These are phyloP conservation scores for Leptographium radiaticola DNA, from an alignment of 2,329 filamentous ascomycete species.

Conservation along the genomic window DNA sequence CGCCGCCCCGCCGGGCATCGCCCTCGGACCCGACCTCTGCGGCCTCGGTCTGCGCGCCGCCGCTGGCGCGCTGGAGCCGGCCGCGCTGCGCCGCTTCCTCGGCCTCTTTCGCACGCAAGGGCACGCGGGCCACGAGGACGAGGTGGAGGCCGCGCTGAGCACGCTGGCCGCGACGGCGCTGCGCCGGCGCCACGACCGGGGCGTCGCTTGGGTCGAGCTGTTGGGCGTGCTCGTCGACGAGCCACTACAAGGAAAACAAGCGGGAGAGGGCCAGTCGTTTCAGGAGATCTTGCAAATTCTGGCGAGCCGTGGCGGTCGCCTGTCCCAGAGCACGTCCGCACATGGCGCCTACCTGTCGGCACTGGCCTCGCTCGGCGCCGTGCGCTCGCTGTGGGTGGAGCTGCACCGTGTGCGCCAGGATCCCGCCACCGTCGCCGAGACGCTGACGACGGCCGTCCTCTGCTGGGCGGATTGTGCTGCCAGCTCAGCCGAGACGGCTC, in stretches of 20 bases:
- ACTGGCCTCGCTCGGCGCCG: conserved; percentile 12
- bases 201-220: no score
- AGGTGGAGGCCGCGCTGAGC: no score
- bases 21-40: conserved; percentile 7
- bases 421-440: not conserved
- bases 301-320: conserved; percentile 7
- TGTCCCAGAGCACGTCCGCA: not conserved
- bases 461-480: conserved; percentile 3
- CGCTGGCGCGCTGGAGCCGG: conserved; percentile 4
- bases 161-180: no score
- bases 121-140: not conserved
- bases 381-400: conserved; percentile 9
- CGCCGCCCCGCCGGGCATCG: conserved; percentile 1
- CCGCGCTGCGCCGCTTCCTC: conserved; percentile 11
- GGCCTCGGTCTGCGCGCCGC: conserved; percentile 10
- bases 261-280: no score
- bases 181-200: no score
- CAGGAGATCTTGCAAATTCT: no score
- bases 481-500: not conserved
- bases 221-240: no score
- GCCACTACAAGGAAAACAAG: no score
- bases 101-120: not conserved
- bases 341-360: conserved; percentile 2
- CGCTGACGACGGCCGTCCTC: not conserved
- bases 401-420: not conserved